phyloP scores from a whole-genome alignment of 768 basidiomycete genomes.

The Termitomyces sp. region DNA sequence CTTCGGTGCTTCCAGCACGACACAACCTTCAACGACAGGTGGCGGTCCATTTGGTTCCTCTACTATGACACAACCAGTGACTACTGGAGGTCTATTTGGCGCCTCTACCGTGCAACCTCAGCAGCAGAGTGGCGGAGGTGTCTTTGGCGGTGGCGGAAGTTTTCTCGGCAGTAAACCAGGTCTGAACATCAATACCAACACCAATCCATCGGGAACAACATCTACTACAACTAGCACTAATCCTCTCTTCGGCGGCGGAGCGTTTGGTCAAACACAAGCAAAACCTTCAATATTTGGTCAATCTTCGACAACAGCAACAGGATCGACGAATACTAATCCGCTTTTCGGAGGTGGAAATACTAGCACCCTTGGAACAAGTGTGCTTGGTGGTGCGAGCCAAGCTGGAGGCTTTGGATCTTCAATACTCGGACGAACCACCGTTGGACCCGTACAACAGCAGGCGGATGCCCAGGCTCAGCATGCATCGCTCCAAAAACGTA shows the following conservation, averaged over 20 bases:
- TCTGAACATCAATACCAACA: slow-evolving; percentile 19
- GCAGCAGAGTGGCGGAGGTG: not conserved
- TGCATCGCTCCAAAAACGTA: slow-evolving; percentile 44
- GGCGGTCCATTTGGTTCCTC: slow-evolving; percentile 27
- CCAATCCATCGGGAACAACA: slow-evolving; percentile 15
- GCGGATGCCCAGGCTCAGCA: slow-evolving; percentile 62
- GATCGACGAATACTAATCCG: slow-evolving; percentile 9
- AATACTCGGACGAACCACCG: slow-evolving; percentile 30
- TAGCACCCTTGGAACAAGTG: slow-evolving; percentile 21
- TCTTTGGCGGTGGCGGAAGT: slow-evolving; percentile 1
- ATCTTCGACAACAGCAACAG: slow-evolving; percentile 12
- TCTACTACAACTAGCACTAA: slow-evolving; percentile 18
- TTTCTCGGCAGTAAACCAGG: slow-evolving; percentile 12
- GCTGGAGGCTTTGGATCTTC: slow-evolving; percentile 23
- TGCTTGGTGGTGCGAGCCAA: slow-evolving; percentile 28
- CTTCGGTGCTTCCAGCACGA: slow-evolving; percentile 21
- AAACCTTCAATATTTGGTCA: slow-evolving; percentile 22
- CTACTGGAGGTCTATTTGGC: slow-evolving; percentile 27
- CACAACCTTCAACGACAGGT: slow-evolving; percentile 7
- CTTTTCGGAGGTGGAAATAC: slow-evolving; percentile 21
- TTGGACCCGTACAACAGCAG: slow-evolving; percentile 37
- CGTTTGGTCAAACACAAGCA: slow-evolving; percentile 19
- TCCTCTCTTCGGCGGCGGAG: slow-evolving; percentile 19
- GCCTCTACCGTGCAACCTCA: slow-evolving; percentile 6
- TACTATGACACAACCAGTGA: slow-evolving; percentile 13